These are phyloP conservation scores for Aquilaria agallochum DNA, from an alignment of 441 rosid genomes.

Conservation along the genomic window DNA sequence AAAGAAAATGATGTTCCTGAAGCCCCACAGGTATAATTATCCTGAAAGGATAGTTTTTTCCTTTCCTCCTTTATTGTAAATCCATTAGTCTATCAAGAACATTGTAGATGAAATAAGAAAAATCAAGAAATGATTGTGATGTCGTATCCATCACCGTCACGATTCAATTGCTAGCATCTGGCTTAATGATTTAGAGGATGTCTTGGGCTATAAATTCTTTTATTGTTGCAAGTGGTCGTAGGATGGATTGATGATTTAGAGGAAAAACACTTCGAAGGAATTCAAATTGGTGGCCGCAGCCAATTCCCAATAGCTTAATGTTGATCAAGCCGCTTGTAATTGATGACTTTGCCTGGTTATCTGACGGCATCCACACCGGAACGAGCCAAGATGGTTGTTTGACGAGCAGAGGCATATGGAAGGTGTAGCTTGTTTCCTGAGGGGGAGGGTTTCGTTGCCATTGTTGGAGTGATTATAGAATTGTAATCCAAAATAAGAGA, in stretches of 20 bases:
- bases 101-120: neutral
- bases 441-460: slow-evolving; percentile 8
- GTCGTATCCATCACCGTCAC: slow-evolving; percentile 6
- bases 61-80: too few relatives aligned
- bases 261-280: slow-evolving; percentile 24
- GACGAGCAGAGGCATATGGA: slow-evolving; percentile 51
- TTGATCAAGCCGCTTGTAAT: slow-evolving; percentile 1
- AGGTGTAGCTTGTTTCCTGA: slow-evolving; percentile 4
- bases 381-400: slow-evolving; percentile 54
- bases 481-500: too few relatives aligned
- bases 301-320: slow-evolving; percentile 3
- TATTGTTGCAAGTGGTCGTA: slow-evolving; percentile 33
- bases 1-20: too few relatives aligned
- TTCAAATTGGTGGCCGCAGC: slow-evolving; percentile 14
- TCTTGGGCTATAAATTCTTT: slow-evolving; percentile 42
- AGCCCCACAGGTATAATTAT: too few relatives aligned
- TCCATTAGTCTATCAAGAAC: too few relatives aligned
- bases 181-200: slow-evolving; percentile 8
- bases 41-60: too few relatives aligned
- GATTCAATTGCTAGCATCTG: slow-evolving; percentile 37
- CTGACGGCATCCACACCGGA: slow-evolving; percentile 44
- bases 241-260: slow-evolving; percentile 40
- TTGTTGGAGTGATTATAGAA: neutral
- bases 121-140: slow-evolving; percentile 26
- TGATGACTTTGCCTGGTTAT: slow-evolving; percentile 10